Conservation (phyloP, 192 early-diverging fungal species). For the Entrophospora sp. region DNA sequence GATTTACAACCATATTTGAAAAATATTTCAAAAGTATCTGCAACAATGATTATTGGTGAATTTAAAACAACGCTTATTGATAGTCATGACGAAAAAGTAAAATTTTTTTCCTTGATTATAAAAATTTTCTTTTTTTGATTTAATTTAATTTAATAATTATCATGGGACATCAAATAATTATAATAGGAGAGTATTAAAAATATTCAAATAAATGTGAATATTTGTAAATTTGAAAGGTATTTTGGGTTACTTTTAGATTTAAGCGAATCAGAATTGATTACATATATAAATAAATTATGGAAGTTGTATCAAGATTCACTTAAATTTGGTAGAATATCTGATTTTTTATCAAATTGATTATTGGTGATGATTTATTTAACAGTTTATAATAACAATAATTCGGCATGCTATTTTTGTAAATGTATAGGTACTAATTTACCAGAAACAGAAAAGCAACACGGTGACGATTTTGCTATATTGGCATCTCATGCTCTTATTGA, state of each 20-base stretch:
- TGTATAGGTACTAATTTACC: conserved; percentile 47
- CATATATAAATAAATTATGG: conserved; percentile 31
- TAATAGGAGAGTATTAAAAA: conserved; percentile 25
- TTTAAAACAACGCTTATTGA: conserved; percentile 23
- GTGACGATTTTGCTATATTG: conserved; percentile 69
- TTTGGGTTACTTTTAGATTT: conserved; percentile 15
- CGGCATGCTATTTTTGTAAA: too few relatives aligned
- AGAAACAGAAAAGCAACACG: conserved; percentile 66
- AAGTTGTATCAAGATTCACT: conserved; percentile 33
- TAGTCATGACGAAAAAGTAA: conserved; percentile 32
- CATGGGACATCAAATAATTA: too few relatives aligned
- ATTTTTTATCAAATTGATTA: too few relatives aligned
- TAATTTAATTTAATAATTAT: too few relatives aligned
- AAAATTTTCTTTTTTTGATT: conserved; percentile 11
- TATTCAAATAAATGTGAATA: conserved; percentile 28
- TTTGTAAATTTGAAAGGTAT: conserved; percentile 32
- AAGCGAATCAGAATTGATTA: conserved; percentile 1
- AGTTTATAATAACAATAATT: too few relatives aligned
- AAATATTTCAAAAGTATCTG: conserved; percentile 22
- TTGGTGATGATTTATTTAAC: too few relatives aligned
- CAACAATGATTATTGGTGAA: conserved; percentile 28
- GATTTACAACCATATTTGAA: conserved; percentile 56
- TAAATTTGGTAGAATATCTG: conserved; percentile 33
- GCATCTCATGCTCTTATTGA: conserved; percentile 51
- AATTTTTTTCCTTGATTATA: not conserved